These are phyloP conservation scores for Lactarius evosmus DNA, from an alignment of 768 basidiomycete genomes.

Conservation along the genomic window DNA sequence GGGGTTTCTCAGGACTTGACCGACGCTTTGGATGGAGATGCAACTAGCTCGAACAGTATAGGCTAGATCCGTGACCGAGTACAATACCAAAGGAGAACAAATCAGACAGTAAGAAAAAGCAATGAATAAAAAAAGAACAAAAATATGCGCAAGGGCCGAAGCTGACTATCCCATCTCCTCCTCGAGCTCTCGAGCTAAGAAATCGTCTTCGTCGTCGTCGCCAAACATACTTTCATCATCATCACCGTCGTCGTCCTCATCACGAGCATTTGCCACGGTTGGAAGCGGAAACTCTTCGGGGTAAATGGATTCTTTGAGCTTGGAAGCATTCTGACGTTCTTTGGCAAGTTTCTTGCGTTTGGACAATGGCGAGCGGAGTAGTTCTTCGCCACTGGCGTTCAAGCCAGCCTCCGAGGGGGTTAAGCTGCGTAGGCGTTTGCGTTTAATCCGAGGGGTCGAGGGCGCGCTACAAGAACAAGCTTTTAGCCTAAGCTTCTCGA, in stretches of 20 bases:
- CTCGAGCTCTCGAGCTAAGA: constrained; percentile 74
- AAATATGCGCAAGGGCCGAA: neutral
- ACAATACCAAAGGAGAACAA: constrained; percentile 16
- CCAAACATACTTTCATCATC: constrained; percentile 43
- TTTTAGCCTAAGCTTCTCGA: neutral
- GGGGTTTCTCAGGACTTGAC: neutral
- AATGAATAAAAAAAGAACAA: constrained; percentile 16
- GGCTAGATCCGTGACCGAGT: constrained; percentile 19
- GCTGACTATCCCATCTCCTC: constrained; percentile 67
- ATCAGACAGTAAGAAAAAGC: neutral
- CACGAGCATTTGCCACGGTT: constrained; percentile 9
- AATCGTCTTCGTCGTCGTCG: constrained; percentile 68
- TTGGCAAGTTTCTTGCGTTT: constrained; percentile 77
- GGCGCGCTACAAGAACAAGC: constrained; percentile 32
- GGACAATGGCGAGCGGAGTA: constrained; percentile 63
- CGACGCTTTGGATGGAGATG: neutral
- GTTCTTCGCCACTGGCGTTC: constrained; percentile 39
- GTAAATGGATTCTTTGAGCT: constrained; percentile 53
- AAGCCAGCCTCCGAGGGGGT: constrained; percentile 62
- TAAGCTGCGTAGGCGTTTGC: constrained; percentile 68
- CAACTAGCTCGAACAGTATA: constrained; percentile 16
- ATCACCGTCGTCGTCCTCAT: constrained; percentile 33
- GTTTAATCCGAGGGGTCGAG: constrained; percentile 47
- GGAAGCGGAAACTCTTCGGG: constrained; percentile 22
- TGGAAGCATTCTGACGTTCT: constrained; percentile 61